Base-by-base conservation (phyloP, 805 yeast species). In the Clavispora fructus region DNA sequence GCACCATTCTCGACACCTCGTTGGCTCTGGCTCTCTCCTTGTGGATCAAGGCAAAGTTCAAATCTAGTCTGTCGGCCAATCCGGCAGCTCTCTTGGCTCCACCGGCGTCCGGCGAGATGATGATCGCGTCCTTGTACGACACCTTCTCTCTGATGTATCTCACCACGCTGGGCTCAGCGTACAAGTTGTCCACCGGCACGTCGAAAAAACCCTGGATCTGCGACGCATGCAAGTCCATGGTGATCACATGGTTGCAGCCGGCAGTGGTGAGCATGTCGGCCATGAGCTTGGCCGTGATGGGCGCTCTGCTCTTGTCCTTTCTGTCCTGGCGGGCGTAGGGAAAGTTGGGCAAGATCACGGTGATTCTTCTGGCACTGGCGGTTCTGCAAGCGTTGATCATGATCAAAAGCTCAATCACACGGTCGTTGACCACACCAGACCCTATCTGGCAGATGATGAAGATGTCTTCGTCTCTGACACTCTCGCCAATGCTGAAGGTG, bases 71-170 rank as follows among this genome's bases (percentile, higher is more conserved):
- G 63, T 86, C 94, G 43, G 94, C 94, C 53, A 87, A 70, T 9
- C 85, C 83, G 9, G 94, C 94, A n/a, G 87, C 94, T 68, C 95
- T 77, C 62, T 87, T 87, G 47, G 94, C 94, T 52, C 95, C 95
- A 63, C 95, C 95, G 7, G 94, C 95, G 68, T 87, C 95, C 6
- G 95, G 95, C 1, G 94, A 87, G 14, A 87, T 80, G 45, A 87
- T 80, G 44, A 86, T 85, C n/a, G 87, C 79, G 40, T 85, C 77
- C 37, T 78, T 66, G 52, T 69, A 75, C 54, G 77, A 75, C 42
- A 80, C 69, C 45, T 77, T 74, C 53, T 83, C 91, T 49, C 75
- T 77, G 41, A 87, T 85, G 60, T 85, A 86, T 58, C 86, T 74
- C 35, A 87, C 82, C 30, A 85, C 91, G 54, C 83, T 77, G 44